Evolutionary conservation across 139 green algal genomes (phyloP).

Genomic region (Gonium pectorale): DNA sequence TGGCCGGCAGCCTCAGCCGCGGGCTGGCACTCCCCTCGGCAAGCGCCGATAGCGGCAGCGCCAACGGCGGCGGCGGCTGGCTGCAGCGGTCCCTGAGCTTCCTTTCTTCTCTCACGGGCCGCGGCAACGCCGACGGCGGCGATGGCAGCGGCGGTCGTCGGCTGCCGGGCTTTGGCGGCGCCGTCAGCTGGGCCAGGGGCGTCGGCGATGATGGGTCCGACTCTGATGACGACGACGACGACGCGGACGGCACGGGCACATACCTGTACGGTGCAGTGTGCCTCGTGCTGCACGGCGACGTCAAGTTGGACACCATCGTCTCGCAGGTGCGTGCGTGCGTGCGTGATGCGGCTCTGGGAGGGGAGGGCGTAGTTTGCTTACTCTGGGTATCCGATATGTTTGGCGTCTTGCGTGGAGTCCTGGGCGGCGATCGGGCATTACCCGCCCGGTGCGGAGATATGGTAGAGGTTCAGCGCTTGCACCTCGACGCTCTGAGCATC

Average conservation of each 20-base stretch:
- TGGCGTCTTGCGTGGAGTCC: no score
- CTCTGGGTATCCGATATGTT: no score
- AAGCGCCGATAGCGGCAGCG: background rate
- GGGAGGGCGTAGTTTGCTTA: no score
- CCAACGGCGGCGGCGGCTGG: constrained; percentile 6
- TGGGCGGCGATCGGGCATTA: no score
- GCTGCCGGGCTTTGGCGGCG: background rate
- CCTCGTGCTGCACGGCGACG: constrained; percentile 51
- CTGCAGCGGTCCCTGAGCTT: constrained; percentile 13
- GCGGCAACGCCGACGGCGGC: background rate
- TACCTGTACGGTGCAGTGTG: constrained; percentile 55
- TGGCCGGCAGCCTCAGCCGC: no score
- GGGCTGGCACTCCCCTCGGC: no score
- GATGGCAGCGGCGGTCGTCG: background rate
- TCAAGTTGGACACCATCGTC: constrained; percentile 54
- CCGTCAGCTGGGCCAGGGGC: background rate
- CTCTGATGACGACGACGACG: background rate
- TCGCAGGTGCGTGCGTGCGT: constrained; percentile 56
- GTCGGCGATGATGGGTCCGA: background rate
- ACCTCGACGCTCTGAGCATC: no score
- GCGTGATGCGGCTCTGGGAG: no score
- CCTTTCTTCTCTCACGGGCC: background rate
- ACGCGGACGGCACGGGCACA: constrained; percentile 14
- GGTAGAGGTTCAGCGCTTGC: no score
- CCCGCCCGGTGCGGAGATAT: no score